phyloP scores from a whole-genome alignment of 371 early-diverging fungal species.

The Zopfochytrium polystomum region DNA sequence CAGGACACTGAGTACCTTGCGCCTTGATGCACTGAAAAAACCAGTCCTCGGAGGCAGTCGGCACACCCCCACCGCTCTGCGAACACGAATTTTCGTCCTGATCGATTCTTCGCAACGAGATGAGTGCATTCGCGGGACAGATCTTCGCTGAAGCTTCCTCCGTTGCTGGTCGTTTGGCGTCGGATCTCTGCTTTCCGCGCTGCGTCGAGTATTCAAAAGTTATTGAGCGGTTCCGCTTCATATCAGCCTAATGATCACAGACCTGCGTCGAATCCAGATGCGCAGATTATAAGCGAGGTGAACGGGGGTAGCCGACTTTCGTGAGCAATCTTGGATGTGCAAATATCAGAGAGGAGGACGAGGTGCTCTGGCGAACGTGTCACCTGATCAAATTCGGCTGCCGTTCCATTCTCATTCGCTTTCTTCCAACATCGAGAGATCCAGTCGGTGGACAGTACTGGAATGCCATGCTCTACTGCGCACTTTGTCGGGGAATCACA shows the following conservation, averaged over 20 bases:
- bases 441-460: background rate
- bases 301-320: background rate
- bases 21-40: background rate
- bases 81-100: slow-evolving; percentile 18
- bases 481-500: background rate
- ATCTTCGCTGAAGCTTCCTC: slow-evolving; percentile 15
- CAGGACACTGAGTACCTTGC: slow-evolving; percentile 15
- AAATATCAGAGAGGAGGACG: background rate
- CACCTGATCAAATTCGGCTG: background rate
- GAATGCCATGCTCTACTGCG: background rate
- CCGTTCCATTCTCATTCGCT: background rate
- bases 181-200: background rate
- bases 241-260: background rate
- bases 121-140: slow-evolving; percentile 19
- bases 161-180: background rate
- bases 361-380: no score
- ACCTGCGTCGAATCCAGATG: slow-evolving; percentile 11
- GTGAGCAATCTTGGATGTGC: background rate
- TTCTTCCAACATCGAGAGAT: background rate
- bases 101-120: slow-evolving; percentile 6
- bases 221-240: background rate
- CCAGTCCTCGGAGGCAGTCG: slow-evolving; percentile 10
- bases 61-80: slow-evolving; percentile 9
- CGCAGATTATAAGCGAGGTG: background rate
- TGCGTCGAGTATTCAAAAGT: no score